Evolutionary conservation across 495 filamentous ascomycete species (phyloP).

Genomic region (Penicillium robsamsonii): DNA sequence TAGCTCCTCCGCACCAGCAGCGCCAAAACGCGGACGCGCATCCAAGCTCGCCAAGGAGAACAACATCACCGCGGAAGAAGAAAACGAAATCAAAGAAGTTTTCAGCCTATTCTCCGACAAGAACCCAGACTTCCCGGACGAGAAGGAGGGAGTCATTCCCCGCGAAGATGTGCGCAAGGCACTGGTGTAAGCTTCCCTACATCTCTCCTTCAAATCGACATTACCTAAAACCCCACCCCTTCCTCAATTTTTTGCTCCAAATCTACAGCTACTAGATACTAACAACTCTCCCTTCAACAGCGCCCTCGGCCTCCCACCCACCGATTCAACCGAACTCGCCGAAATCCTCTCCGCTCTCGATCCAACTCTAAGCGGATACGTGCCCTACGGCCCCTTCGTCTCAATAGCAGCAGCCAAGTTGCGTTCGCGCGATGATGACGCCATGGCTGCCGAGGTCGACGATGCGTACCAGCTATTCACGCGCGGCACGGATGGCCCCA

Average conservation of each 20-base stretch:
- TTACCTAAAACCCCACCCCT: neutral
- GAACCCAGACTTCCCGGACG: conserved; percentile 59
- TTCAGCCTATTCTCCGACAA: conserved; percentile 71
- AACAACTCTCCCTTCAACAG: conserved; percentile 36
- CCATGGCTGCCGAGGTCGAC: conserved; percentile 65
- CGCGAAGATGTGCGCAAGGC: conserved; percentile 78
- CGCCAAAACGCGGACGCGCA: conserved; percentile 50
- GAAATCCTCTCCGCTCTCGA: conserved; percentile 77
- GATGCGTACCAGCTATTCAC: conserved; percentile 80
- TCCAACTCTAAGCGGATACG: conserved; percentile 73
- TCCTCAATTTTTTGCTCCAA: neutral
- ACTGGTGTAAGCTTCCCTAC: conserved; percentile 60
- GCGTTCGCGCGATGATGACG: conserved; percentile 52
- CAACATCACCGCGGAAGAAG: conserved; percentile 76
- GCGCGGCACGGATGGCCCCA: conserved; percentile 49
- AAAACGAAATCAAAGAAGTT: conserved; percentile 85
- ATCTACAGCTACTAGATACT: neutral
- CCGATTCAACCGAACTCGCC: conserved; percentile 60
- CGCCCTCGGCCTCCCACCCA: conserved; percentile 69
- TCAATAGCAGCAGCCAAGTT: conserved; percentile 83
- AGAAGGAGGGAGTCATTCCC: conserved; percentile 71
- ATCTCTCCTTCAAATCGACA: neutral
- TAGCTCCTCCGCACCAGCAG: conserved; percentile 27
- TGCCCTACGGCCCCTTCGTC: conserved; percentile 73
- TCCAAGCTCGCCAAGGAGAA: conserved; percentile 90